Evolutionary conservation across 2,329 filamentous ascomycete genomes (phyloP).

Genomic region (Pyricularia pennisetigena): DNA sequence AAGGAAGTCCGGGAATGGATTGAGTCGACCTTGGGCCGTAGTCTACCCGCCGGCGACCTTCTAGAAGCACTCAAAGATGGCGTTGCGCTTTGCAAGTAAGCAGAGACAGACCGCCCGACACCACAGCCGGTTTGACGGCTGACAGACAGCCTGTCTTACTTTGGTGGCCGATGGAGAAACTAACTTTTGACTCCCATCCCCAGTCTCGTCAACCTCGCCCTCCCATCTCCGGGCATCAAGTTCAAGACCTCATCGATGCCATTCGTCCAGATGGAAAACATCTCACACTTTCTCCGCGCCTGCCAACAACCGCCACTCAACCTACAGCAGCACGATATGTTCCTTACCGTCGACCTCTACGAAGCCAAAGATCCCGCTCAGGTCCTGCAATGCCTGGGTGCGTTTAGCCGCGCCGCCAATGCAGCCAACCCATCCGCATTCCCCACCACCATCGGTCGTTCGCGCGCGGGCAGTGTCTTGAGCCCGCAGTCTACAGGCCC

Average conservation of each 20-base stretch:
- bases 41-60: slow-evolving; percentile 63
- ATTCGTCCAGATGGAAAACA: slow-evolving; percentile 99
- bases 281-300: slow-evolving; percentile 85
- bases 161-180: not conserved
- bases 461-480: slow-evolving; percentile 43
- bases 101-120: slow-evolving; percentile 5
- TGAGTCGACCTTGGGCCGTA: slow-evolving; percentile 67
- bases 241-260: slow-evolving; percentile 93
- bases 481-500: slow-evolving; percentile 58
- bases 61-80: slow-evolving; percentile 85
- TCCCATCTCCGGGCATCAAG: slow-evolving; percentile 69
- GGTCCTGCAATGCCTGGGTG: slow-evolving; percentile 82
- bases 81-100: slow-evolving; percentile 82
- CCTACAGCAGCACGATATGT: slow-evolving; percentile 87
- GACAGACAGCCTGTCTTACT: not conserved
- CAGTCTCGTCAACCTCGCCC: slow-evolving; percentile 73
- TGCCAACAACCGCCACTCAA: slow-evolving; percentile 79
- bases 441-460: slow-evolving; percentile 65
- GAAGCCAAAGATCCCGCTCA: slow-evolving; percentile 94
- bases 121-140: not conserved
- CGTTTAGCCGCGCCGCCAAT: slow-evolving; percentile 84
- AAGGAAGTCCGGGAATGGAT: slow-evolving; percentile 83
- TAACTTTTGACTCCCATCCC: not conserved
- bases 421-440: slow-evolving; percentile 64
- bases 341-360: slow-evolving; percentile 93